A percentile compares a stretch with the other conserved stretches of the same genome.
These are phyloP conservation scores for Emergomyces orientalis DNA, from an alignment of 2,329 filamentous ascomycete genomes.

Conservation along the genomic window DNA sequence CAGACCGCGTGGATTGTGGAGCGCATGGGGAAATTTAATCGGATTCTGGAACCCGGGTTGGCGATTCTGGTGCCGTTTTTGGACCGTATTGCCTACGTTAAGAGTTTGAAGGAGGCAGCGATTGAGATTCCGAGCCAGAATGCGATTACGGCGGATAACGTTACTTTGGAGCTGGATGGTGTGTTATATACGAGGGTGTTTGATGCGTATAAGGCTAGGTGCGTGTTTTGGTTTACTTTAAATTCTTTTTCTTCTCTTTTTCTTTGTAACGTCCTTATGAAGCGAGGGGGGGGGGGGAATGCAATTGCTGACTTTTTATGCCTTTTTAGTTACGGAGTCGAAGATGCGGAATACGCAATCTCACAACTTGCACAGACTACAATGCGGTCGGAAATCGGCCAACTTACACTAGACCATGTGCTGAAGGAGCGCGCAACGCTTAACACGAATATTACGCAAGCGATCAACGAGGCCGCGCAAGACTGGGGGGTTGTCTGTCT, in stretches of 20 bases:
- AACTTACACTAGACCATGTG: constrained; percentile 91
- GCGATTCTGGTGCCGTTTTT: constrained; percentile 82
- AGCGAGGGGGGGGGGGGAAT: background rate
- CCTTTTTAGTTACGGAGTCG: constrained; percentile 72
- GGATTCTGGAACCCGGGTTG: constrained; percentile 84
- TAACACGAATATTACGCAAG: constrained; percentile 96
- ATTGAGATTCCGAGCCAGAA: constrained; percentile 97
- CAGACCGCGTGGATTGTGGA: constrained; percentile 99
- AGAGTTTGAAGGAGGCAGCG: constrained; percentile 89
- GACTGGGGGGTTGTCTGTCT: constrained; percentile 96
- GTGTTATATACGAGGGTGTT: constrained; percentile 94
- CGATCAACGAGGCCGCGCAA: constrained; percentile 94
- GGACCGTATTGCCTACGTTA: constrained; percentile 95
- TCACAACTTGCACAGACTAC: constrained; percentile 96
- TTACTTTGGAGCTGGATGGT: constrained; percentile 90
- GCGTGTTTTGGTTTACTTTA: constrained; percentile 23
- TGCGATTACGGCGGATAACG: constrained; percentile 97
- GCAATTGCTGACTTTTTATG: constrained; percentile 8
- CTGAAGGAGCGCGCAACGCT: constrained; percentile 92
- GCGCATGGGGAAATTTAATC: constrained; percentile 96
- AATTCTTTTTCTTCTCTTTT: constrained; percentile 5
- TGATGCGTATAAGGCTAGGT: constrained; percentile 96
- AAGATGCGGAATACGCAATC: constrained; percentile 98
- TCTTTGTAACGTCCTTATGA: background rate
- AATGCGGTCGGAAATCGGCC: constrained; percentile 97